Evolutionary conservation across 768 basidiomycete species (phyloP).

Genomic region (Tremella yokohamensis): DNA sequence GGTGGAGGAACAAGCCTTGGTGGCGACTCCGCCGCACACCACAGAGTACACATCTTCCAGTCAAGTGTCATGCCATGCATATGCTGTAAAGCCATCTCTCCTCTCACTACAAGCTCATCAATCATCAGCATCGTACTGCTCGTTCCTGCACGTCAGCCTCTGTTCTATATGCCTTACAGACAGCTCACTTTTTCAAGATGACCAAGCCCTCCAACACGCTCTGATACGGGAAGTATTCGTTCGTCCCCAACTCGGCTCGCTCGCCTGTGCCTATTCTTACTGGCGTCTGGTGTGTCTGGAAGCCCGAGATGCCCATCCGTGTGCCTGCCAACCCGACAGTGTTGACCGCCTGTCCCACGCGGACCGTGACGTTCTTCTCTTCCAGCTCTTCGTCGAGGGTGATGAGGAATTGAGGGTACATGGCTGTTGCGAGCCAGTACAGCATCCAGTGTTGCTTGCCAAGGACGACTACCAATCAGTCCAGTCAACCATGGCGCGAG

Average conservation of each 20-base stretch:
- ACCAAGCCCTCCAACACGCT: constrained; percentile 90
- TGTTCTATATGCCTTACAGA: not conserved
- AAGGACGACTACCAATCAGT: constrained; percentile 65
- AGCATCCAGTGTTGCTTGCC: constrained; percentile 99
- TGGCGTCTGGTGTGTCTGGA: constrained; percentile 97
- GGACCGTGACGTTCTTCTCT: constrained; percentile 79
- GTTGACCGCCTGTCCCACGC: constrained; percentile 94
- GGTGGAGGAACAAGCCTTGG: no score
- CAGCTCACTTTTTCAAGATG: constrained; percentile 78
- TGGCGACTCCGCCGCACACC: no score
- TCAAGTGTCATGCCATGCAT: not conserved
- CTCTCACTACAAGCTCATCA: not conserved
- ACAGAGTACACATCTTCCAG: no score
- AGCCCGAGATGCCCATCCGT: constrained; percentile 61
- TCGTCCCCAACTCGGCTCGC: constrained; percentile 90
- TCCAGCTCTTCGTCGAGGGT: constrained; percentile 90
- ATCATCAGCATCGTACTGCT: constrained; percentile 51
- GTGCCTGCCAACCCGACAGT: constrained; percentile 98
- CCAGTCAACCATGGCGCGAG: not conserved
- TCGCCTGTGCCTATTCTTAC: constrained; percentile 93
- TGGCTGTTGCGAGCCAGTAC: constrained; percentile 89
- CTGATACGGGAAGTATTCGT: constrained; percentile 89
- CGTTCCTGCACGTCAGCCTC: constrained; percentile 45
- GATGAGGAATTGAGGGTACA: constrained; percentile 98
- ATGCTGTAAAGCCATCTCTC: not conserved